Evolutionary conservation across 805 yeast species (phyloP), one percentile per base, ranked within the genome.

Genomic region (Yarrowia deformans): DNA sequence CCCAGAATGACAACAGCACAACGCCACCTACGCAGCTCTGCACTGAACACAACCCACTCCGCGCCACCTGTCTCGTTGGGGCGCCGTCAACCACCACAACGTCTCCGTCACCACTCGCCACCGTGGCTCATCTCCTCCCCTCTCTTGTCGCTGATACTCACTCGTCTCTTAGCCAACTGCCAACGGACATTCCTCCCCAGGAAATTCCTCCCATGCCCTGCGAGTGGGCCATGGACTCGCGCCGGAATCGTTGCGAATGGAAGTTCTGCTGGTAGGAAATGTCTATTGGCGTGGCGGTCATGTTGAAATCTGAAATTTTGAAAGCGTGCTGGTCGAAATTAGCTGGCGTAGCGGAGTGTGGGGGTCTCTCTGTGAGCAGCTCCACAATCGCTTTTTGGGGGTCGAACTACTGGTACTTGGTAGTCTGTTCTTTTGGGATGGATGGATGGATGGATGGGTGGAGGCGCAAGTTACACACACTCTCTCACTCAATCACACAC

Each of bases 141-240:
- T 19, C 32, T 23, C 29, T 23, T 23, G 16, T 18, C 34, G 34
- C 18, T 7, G 3, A 54, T 67, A 76, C 77, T 70, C 71, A 75
- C 78, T 94, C 99, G 78, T 94, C 98, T 76, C 93, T 90, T 32
- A 94, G 82, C 99, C 99, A 94, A 16, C 95, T 88, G 14, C 98
- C 98, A 39, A 94, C 93, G 35, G 97, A 90, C 69, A 93, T 87
- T 2, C 97, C 93, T 29, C 98, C 98, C 97, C 98, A 94, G 9
- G 97, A 89, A 42, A 94, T 90, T 58, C 98, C 99, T 54, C 98
- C 98, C 89, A 95, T 91, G 12, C 98, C 98, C 77, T 92, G 97
- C 1, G 97, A 90, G 77, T 94, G 98, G 39, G 98, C 97, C 70
- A 95, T 87, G 70, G 93, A 88, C 75, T 94, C 98, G 72, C 98